These are phyloP conservation scores for Colletotrichum sp. DNA, from an alignment of 2,329 filamentous ascomycete species.

Conservation along the genomic window DNA sequence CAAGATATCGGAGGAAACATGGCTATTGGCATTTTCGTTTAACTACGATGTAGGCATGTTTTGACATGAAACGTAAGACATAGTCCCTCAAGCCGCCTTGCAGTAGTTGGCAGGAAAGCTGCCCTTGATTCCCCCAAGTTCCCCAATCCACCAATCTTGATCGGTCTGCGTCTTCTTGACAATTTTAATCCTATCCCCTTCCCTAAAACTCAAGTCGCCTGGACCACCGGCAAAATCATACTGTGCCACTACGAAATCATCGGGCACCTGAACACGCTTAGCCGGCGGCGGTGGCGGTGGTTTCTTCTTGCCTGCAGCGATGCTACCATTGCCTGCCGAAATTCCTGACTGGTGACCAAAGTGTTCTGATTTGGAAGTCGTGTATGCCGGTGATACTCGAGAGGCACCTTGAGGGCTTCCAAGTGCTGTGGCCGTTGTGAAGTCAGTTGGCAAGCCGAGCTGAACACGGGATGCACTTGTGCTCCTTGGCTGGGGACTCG, in stretches of 20 bases:
- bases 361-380: conserved; percentile 30
- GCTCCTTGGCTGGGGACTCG: conserved; percentile 32
- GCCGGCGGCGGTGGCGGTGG: conserved; percentile 74
- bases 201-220: conserved; percentile 76
- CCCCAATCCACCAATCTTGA: conserved; percentile 90
- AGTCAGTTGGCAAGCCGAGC: conserved; percentile 46
- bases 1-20: neutral
- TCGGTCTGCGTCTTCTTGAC: conserved; percentile 79
- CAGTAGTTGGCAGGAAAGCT: conserved; percentile 88
- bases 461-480: conserved; percentile 27
- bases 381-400: conserved; percentile 28
- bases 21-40: neutral
- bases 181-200: conserved; percentile 80
- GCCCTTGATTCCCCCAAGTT: conserved; percentile 70
- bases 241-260: conserved; percentile 71
- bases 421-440: conserved; percentile 48
- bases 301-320: conserved; percentile 66
- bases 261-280: conserved; percentile 57
- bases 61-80: neutral
- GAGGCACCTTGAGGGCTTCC: conserved; percentile 36
- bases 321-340: conserved; percentile 22
- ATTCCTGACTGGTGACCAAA: conserved; percentile 29
- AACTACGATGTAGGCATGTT: neutral
- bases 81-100: conserved; percentile 37
- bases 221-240: conserved; percentile 78